A percentile compares a stretch with the other conserved stretches of the same genome.
Evolutionary conservation across 495 filamentous ascomycete species (phyloP).

Genomic region (Annulohypoxylon bovei): DNA sequence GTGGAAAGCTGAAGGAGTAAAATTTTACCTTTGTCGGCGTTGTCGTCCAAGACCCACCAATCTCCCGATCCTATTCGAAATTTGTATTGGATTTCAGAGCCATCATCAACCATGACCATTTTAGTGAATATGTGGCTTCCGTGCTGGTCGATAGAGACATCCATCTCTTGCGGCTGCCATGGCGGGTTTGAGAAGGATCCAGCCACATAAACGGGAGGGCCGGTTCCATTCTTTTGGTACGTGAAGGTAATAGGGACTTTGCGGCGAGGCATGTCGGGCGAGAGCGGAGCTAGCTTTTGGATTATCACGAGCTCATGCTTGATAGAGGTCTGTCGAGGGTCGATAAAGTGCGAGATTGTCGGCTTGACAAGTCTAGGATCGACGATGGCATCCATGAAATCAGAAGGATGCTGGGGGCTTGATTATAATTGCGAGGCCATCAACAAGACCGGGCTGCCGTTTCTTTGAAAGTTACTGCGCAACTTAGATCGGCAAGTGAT

Average conservation of each 20-base stretch:
- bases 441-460: background rate
- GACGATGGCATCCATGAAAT: slow-evolving; percentile 33
- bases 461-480: slow-evolving; percentile 23
- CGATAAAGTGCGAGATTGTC: slow-evolving; percentile 26
- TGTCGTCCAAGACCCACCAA: slow-evolving; percentile 72
- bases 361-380: slow-evolving; percentile 37
- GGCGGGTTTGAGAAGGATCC: slow-evolving; percentile 71
- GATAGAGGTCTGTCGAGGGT: slow-evolving; percentile 29
- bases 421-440: slow-evolving; percentile 16
- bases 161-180: slow-evolving; percentile 72
- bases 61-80: slow-evolving; percentile 70
- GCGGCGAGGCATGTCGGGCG: slow-evolving; percentile 50
- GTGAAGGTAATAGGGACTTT: slow-evolving; percentile 62
- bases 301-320: slow-evolving; percentile 37
- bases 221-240: slow-evolving; percentile 64
- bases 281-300: slow-evolving; percentile 21
- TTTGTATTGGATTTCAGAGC: slow-evolving; percentile 71
- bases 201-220: slow-evolving; percentile 71
- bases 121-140: slow-evolving; percentile 58
- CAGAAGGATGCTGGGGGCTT: slow-evolving; percentile 2
- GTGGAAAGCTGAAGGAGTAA: background rate
- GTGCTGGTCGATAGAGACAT: slow-evolving; percentile 53
- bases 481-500: background rate
- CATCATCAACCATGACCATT: slow-evolving; percentile 56
- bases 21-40: slow-evolving; percentile 59